phyloP scores from a whole-genome alignment of 805 yeast genomes.

The Candida pseudoglaebosa region DNA sequence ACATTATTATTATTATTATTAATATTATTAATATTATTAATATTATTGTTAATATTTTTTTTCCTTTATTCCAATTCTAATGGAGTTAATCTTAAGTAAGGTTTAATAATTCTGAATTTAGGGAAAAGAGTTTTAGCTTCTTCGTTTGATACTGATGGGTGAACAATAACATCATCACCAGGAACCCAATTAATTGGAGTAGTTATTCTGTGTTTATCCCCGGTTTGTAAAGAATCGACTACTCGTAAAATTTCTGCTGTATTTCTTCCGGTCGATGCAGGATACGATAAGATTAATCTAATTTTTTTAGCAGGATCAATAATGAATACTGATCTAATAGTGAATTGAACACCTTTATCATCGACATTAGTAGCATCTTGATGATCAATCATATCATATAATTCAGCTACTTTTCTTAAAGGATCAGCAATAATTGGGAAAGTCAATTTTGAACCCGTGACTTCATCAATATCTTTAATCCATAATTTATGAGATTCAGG shows the following conservation, averaged over 20 bases:
- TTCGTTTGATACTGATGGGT: constrained; percentile 58
- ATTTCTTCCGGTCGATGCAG: constrained; percentile 73
- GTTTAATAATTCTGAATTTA: constrained; percentile 56
- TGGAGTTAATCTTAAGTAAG: constrained; percentile 51
- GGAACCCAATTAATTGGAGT: constrained; percentile 74
- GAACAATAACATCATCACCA: constrained; percentile 71
- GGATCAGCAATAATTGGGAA: constrained; percentile 73
- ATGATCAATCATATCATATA: constrained; percentile 66
- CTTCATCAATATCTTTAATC: constrained; percentile 70
- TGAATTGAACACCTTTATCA: constrained; percentile 52
- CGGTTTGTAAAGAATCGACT: constrained; percentile 63
- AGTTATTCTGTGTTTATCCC: constrained; percentile 58
- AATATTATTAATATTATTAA: no score
- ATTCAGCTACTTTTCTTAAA: constrained; percentile 53
- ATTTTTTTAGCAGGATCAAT: constrained; percentile 65
- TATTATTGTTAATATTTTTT: no score
- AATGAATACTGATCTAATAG: constrained; percentile 68
- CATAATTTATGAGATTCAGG: constrained; percentile 59
- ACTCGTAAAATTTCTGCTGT: constrained; percentile 71
- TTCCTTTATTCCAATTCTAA: constrained; percentile 32
- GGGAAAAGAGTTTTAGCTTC: constrained; percentile 60
- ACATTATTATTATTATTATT: no score
- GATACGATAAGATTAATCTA: constrained; percentile 62
- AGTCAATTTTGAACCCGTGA: constrained; percentile 42
- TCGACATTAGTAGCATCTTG: constrained; percentile 63